Conservation (phyloP, 1,284 basidiomycete genomes). For the Neonothopanus nambi region DNA sequence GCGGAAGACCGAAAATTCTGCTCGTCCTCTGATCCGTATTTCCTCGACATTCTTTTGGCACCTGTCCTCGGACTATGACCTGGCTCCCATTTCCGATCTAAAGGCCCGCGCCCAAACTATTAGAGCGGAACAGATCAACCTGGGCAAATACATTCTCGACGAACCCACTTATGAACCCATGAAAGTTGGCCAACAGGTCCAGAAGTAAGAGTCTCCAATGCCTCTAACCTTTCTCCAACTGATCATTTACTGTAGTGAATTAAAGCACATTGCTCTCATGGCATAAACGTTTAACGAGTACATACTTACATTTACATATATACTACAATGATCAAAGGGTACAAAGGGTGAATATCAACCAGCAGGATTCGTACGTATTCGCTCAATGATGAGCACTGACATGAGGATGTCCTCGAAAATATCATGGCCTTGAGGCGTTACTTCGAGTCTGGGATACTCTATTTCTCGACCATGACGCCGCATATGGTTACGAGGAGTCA, state of each 20-base stretch:
- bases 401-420: conserved; percentile 42
- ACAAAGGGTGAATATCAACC: neutral
- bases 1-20: conserved; percentile 57
- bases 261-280: conserved; percentile 83
- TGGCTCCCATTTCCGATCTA: conserved; percentile 65
- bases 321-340: neutral
- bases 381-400: conserved; percentile 38
- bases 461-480: conserved; percentile 33
- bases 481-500: conserved; percentile 32
- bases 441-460: conserved; percentile 36
- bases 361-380: conserved; percentile 32
- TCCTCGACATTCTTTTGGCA: conserved; percentile 96
- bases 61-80: conserved; percentile 80
- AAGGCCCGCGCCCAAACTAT: conserved; percentile 42
- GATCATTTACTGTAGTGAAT: conserved; percentile 54
- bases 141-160: conserved; percentile 44
- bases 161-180: conserved; percentile 64
- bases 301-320: neutral
- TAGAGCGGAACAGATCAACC: conserved; percentile 36
- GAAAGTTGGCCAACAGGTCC: conserved; percentile 86
- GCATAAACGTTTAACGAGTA: conserved; percentile 34
- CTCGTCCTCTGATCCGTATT: conserved; percentile 86
- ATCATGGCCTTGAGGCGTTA: conserved; percentile 38
- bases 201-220: conserved; percentile 55
- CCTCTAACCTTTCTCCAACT: conserved; percentile 6